phyloP scores from a whole-genome alignment of 345 rosid genomes.

The Balakata baccata region DNA sequence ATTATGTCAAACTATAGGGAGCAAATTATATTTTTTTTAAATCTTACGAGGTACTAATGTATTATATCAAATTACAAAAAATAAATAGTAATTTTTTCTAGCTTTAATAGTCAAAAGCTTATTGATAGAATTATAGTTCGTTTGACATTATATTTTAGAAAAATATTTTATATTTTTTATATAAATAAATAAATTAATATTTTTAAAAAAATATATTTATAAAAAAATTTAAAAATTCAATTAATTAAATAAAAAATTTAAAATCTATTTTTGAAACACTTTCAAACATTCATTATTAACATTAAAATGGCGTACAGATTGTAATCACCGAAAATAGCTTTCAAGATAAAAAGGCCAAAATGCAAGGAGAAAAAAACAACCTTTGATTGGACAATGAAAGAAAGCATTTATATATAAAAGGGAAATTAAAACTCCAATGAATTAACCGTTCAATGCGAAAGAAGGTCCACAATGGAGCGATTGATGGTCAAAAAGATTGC shows the following conservation, averaged over 20 bases:
- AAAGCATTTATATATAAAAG: constrained; percentile 13
- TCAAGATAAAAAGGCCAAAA: constrained; percentile 20
- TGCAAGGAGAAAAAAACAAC: constrained; percentile 17
- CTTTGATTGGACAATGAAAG: constrained; percentile 42
- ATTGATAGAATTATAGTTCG: too few species aligned
- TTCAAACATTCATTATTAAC: too few species aligned
- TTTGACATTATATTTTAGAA: too few species aligned
- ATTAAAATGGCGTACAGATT: constrained; percentile 23
- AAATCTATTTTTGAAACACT: constrained; percentile 4
- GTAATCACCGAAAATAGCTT: constrained; percentile 27
- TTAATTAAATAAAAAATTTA: background rate
- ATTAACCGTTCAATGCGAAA: constrained; percentile 14
- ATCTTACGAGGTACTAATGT: too few species aligned
- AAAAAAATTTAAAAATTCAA: background rate
- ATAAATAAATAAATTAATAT: too few species aligned
- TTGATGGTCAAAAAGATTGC: constrained; percentile 54
- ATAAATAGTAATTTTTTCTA: too few species aligned
- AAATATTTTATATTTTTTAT: too few species aligned
- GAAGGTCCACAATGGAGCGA: constrained; percentile 23
- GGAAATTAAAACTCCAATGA: constrained; percentile 24
- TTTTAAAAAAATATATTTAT: too few species aligned
- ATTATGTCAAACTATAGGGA: too few species aligned
- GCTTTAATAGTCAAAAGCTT: too few species aligned
- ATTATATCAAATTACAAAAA: too few species aligned
- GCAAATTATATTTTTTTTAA: too few species aligned